Conservation (phyloP, 129 eudicot species). For the Saposhnikovia divaricata region DNA sequence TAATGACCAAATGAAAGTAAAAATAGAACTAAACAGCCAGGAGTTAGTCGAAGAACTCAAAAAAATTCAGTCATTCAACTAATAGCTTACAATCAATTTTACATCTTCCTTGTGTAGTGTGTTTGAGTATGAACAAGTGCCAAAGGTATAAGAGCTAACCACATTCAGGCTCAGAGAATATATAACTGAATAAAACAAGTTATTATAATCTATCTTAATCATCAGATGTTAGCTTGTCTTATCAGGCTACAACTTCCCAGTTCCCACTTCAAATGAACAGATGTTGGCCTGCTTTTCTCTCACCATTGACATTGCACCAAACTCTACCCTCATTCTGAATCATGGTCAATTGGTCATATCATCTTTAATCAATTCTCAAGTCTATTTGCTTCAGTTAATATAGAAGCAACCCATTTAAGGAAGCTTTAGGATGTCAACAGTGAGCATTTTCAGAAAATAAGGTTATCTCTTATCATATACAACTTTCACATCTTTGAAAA, state of each 20-base stretch:
- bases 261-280: not conserved
- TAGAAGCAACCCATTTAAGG: not conserved
- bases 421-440: not conserved
- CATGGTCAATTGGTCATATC: not conserved
- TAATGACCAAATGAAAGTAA: not conserved
- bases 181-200: not conserved
- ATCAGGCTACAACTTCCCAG: not conserved
- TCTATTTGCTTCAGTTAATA: not conserved
- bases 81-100: not conserved
- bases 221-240: not conserved
- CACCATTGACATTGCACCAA: not conserved
- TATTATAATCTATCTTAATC: not conserved
- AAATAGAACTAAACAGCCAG: not conserved
- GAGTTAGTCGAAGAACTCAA: not conserved
- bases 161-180: not conserved
- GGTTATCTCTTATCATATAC: not conserved
- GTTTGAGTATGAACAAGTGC: not conserved
- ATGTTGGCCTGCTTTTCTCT: not conserved
- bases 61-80: not conserved
- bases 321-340: not conserved
- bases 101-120: not conserved
- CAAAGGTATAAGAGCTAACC: not conserved
- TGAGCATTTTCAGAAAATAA: not conserved
- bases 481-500: not conserved
- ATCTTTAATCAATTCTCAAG: not conserved